Percentiles rank a stretch among this genome's conserved stretches.
Conservation (phyloP, 805 yeast species). For the Sporopachydermia quercuum region DNA sequence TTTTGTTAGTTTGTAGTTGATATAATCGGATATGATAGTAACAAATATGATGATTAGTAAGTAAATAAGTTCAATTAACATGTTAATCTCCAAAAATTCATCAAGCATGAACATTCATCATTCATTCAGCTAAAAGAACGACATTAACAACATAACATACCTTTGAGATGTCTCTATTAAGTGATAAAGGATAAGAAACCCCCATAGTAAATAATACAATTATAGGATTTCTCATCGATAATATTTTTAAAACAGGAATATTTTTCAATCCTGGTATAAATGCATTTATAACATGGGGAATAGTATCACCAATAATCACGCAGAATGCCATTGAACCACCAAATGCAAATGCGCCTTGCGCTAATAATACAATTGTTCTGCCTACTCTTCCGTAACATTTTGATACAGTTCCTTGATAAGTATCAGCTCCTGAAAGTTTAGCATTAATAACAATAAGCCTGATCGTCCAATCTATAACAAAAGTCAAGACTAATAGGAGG, state of each 20-base stretch:
- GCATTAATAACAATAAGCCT: slow-evolving; percentile 67
- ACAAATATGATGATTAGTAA: no score
- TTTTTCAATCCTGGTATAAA: slow-evolving; percentile 31
- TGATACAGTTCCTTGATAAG: slow-evolving; percentile 77
- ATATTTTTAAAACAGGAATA: slow-evolving; percentile 29
- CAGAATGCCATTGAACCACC: slow-evolving; percentile 94
- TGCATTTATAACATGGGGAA: slow-evolving; percentile 74
- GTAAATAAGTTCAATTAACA: no score
- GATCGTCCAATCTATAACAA: slow-evolving; percentile 80
- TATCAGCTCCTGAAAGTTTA: slow-evolving; percentile 54
- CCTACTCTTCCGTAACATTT: slow-evolving; percentile 70
- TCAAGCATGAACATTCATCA: no score
- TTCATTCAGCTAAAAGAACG: no score
- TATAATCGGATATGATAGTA: no score
- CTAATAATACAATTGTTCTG: slow-evolving; percentile 43
- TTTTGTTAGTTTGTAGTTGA: neutral
- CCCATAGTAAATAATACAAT: slow-evolving; percentile 55
- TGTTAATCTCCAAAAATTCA: no score
- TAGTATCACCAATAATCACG: slow-evolving; percentile 87
- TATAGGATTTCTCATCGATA: slow-evolving; percentile 54
- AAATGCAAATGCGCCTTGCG: slow-evolving; percentile 82
- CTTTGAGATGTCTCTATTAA: slow-evolving; percentile 67
- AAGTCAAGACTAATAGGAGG: slow-evolving; percentile 41
- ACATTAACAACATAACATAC: no score
- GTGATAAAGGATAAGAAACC: slow-evolving; percentile 71